Evolutionary conservation across 495 filamentous ascomycete species (phyloP), one percentile per base, ranked within the genome.

Genomic region (Aspergillus sparsus): DNA sequence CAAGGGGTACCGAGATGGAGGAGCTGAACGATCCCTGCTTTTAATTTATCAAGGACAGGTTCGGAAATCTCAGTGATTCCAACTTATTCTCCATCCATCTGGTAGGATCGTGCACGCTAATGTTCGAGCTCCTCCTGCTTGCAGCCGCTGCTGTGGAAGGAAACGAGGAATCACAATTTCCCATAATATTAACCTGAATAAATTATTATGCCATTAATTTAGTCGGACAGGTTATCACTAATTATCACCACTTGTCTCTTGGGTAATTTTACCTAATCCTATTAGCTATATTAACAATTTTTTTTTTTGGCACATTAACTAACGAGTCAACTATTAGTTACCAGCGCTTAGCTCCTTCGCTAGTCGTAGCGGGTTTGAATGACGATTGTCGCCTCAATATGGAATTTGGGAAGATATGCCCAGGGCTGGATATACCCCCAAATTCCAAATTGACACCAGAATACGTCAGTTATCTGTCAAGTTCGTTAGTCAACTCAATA

Each of bases 91-190:
- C 55, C 21, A 13, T 34, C 11, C 47, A 50, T 50, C 49, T 50
- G n/a, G 35, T 52, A 39, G 49, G 54, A 62, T 62, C 60, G 54
- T 58, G 60, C 60, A 58, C 60, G 37, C 49, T 54, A 58, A 18
- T 36, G 35, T 33, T 32, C 42, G 42, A 49, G 52, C 47, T 50
- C 18, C 49, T 49, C 49, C 47, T 53, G 37, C 50, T 7, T 42
- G 42, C 50, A 55, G 51, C 45, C 39, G 61, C 42, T 41, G 36
- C 42, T 37, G 61, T 13, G 36, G 51, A 37, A 27, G 35, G 39
- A 53, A 50, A 58, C 33, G 39, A 56, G 53, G 42, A 53, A 45
- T 55, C 45, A 50, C 52, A 61, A 15, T 33, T 27, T 39, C 42
- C 35, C 33, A 55, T 54, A 12, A 46, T 21, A 37, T 27, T 27